These are phyloP conservation scores for Plasmodium adleri DNA, from an alignment of 169 alveolate genomes.

Conservation along the genomic window DNA sequence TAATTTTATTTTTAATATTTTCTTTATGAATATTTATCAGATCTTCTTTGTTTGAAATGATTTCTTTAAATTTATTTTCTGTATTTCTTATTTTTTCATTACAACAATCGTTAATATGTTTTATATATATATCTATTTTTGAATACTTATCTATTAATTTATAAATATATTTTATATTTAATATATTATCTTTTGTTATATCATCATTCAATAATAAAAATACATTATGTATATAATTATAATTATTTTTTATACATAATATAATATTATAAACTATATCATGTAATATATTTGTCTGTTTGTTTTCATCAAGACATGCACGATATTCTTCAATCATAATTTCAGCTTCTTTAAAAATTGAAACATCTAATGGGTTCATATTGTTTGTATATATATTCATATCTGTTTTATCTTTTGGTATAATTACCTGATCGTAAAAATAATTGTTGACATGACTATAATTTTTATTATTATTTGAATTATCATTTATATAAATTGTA, in stretches of 20 bases:
- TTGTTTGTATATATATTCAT: no score
- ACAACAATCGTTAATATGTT: neutral
- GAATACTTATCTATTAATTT: slow-evolving; percentile 30
- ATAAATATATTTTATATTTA: slow-evolving; percentile 14
- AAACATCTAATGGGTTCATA: no score
- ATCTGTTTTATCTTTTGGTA: no score
- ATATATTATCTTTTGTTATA: neutral
- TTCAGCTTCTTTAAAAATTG: no score
- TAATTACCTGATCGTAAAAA: no score
- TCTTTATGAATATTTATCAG: neutral
- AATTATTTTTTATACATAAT: slow-evolving; percentile 1
- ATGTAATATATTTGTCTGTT: neutral
- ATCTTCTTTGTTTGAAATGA: neutral
- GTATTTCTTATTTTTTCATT: slow-evolving; percentile 1
- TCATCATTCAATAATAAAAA: slow-evolving; percentile 15
- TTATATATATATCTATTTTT: slow-evolving; percentile 18
- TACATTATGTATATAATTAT: neutral
- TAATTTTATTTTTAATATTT: neutral
- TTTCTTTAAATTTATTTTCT: neutral
- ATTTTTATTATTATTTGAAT: no score
- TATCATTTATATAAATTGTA: no score
- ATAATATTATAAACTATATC: slow-evolving; percentile 2
- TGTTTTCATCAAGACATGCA: neutral
- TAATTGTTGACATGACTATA: no score
- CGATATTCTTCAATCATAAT: no score